phyloP scores from a whole-genome alignment of 257 asterid species.

The Primulina tabacum region DNA sequence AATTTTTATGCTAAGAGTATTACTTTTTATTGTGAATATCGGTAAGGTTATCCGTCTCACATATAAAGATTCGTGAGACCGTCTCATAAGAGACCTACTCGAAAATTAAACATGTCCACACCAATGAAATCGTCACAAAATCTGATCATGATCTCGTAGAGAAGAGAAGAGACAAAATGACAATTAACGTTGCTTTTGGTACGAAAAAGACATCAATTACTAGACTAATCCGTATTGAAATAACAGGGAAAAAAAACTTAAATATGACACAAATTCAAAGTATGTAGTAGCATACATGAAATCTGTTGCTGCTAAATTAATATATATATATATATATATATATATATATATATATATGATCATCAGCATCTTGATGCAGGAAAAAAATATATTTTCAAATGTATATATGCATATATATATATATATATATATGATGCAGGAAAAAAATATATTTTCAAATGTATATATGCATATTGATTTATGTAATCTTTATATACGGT shows the following conservation, averaged over 20 bases:
- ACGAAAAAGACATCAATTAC: conserved; percentile 30
- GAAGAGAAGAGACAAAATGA: conserved; percentile 35
- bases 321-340: no score
- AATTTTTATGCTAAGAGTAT: no score
- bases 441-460: not conserved
- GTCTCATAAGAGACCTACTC: no score
- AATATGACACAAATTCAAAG: not conserved
- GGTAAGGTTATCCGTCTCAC: no score
- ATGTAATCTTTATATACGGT: no score
- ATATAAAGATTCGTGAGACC: no score
- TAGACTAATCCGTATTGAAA: conserved; percentile 22
- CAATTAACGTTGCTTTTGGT: conserved; percentile 23
- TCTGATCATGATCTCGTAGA: conserved; percentile 25
- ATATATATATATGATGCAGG: not conserved
- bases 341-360: no score
- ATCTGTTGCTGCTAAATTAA: not conserved
- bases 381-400: not conserved
- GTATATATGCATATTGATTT: no score
- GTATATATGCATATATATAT: no score
- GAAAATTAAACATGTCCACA: not conserved
- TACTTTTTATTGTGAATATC: no score
- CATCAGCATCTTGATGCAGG: no score
- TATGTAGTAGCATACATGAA: not conserved
- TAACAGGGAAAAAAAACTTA: conserved; percentile 23
- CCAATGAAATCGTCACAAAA: conserved; percentile 29